Base-by-base conservation (phyloP, 108 stramenopile species). In the Fragilariopsis cylindrus region DNA sequence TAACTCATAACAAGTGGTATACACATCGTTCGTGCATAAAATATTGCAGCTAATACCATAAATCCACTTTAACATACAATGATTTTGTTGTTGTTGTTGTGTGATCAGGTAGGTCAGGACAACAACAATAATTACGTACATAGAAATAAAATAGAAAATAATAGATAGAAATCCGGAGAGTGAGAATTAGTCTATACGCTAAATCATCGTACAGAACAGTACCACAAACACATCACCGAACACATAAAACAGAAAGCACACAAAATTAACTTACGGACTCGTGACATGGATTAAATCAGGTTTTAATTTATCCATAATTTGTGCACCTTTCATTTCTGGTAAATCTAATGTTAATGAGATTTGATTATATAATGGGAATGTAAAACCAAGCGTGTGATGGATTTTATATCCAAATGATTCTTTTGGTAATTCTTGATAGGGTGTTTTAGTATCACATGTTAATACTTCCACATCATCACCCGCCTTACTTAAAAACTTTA, bases 281-380 rank as follows among this genome's bases (percentile, higher is more conserved):
- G 96, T 94, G 5, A 96, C 96, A 83, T 99, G 98, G 66, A 99
- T 94, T 65, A 99, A 69, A 78, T 99, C 97, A 5, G 97, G 97
- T 69, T 88, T 83, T 62, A 85, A 84, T 56, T 64, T 72, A 63
- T 97, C 90, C 70, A 99, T 80, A 57, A 99, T 82, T 57, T 74
- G 79, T 11, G 89, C 88, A 30, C 92, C 92, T 71, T 87, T 89
- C 82, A 91, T 86, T 75, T 93, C 91, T 4, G 92, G 92, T 55
- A 96, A 62, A 80, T 99, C 98, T 50, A 96, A 76, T 2, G 91
- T 94, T 30, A 99, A 73, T 21, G 83, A 73, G 58, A 99, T 97
- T 55, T 96, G 94, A 80, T 95, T 91, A 74, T 99, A 99, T 8
- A 99, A 70, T 11, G 96, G 96, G 72, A 97, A 96, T 2, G 94